Evolutionary conservation across 345 rosid species (phyloP).

Genomic region (Acer campestre): DNA sequence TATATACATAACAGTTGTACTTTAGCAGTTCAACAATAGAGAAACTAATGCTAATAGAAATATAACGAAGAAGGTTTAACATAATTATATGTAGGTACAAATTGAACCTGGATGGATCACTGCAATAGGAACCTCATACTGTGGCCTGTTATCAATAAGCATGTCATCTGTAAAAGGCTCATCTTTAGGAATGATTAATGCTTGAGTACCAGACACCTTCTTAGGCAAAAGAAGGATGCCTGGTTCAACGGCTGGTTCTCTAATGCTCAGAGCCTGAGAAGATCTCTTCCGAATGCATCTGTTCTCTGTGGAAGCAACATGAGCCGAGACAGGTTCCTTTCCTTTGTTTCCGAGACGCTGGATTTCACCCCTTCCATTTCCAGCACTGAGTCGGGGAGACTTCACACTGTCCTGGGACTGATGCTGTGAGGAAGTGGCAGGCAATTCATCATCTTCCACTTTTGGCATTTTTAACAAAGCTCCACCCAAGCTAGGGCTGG

Average conservation of each 20-base stretch:
- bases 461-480: slow-evolving; percentile 32
- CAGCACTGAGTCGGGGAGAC: neutral
- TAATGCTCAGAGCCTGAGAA: slow-evolving; percentile 28
- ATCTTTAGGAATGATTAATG: slow-evolving; percentile 49
- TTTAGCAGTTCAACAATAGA: neutral
- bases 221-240: slow-evolving; percentile 15
- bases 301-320: slow-evolving; percentile 24
- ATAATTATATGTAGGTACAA: neutral
- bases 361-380: slow-evolving; percentile 15
- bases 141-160: slow-evolving; percentile 36
- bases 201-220: slow-evolving; percentile 18
- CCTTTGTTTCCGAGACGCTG: slow-evolving; percentile 38
- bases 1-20: neutral
- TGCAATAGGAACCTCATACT: slow-evolving; percentile 48
- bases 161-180: slow-evolving; percentile 56
- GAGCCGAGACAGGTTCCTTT: slow-evolving; percentile 42
- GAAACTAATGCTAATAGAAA: neutral
- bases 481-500: slow-evolving; percentile 31
- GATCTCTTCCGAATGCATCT: slow-evolving; percentile 20
- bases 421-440: slow-evolving; percentile 22
- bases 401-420: slow-evolving; percentile 22
- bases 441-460: slow-evolving; percentile 37
- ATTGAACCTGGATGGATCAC: slow-evolving; percentile 54
- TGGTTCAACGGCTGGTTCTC: slow-evolving; percentile 28
- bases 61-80: neutral